Evolutionary conservation across 2,329 filamentous ascomycete species (phyloP).

Genomic region (Aspergillus sp.): DNA sequence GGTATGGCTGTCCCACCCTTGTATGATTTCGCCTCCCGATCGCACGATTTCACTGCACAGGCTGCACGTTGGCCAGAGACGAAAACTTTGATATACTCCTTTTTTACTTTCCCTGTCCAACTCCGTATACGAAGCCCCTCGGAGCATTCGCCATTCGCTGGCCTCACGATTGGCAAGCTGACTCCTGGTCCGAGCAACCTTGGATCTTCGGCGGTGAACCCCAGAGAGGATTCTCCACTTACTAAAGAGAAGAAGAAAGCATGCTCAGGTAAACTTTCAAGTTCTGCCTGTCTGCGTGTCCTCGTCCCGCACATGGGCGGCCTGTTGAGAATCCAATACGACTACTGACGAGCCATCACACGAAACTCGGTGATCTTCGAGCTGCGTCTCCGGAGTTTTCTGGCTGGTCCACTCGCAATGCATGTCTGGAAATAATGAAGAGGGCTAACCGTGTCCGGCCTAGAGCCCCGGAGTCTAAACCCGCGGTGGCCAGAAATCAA

Average conservation of each 20-base stretch:
- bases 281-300: constrained; percentile 1
- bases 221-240: not conserved
- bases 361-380: constrained; percentile 21
- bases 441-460: constrained; percentile 10
- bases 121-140: constrained; percentile 1
- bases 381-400: constrained; percentile 23
- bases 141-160: constrained; percentile 8
- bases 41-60: constrained; percentile 7
- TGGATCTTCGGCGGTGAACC: constrained; percentile 5
- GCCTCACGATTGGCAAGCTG: not conserved
- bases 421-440: constrained; percentile 15
- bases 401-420: constrained; percentile 19
- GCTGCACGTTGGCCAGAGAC: not conserved
- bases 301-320: constrained; percentile 4
- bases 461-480: constrained; percentile 8
- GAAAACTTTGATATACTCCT: constrained; percentile 11
- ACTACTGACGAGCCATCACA: not conserved
- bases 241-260: not conserved
- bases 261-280: not conserved
- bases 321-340: not conserved
- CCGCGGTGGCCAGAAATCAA: constrained; percentile 9
- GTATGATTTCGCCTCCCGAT: constrained; percentile 19
- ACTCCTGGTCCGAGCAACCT: not conserved
- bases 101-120: not conserved
- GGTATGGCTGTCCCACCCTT: constrained; percentile 7